Conservation (phyloP, 1,284 basidiomycete genomes). For the Trichosporon asahii region DNA sequence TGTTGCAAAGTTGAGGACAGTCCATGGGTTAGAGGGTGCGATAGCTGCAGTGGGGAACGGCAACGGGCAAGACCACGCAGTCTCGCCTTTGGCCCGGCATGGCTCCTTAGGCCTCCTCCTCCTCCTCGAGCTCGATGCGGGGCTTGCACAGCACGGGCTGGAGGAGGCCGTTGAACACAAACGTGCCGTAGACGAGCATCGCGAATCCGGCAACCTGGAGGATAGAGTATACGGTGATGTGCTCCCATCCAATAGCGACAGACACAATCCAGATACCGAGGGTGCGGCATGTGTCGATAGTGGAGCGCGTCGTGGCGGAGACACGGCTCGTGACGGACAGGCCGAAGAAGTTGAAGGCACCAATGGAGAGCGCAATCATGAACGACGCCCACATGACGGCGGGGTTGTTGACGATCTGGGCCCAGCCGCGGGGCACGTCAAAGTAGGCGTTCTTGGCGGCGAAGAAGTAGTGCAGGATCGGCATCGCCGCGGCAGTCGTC, state of each 20-base stretch:
- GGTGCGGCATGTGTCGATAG: constrained; percentile 95
- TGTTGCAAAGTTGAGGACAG: neutral
- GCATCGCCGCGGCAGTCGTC: constrained; percentile 55
- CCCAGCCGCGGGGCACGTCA: constrained; percentile 83
- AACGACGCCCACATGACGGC: constrained; percentile 72
- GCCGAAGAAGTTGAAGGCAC: constrained; percentile 96
- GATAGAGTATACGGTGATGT: constrained; percentile 72
- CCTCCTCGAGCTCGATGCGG: constrained; percentile 38
- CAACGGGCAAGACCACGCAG: too few species aligned
- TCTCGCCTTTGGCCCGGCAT: neutral
- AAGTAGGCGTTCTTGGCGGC: constrained; percentile 74
- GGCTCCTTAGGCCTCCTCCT: constrained; percentile 11
- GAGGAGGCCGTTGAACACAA: constrained; percentile 68
- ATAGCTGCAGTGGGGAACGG: too few species aligned
- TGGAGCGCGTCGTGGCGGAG: constrained; percentile 79
- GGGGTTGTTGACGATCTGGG: constrained; percentile 78
- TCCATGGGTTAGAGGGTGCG: neutral
- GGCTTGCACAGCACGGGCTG: constrained; percentile 60
- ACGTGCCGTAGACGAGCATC: constrained; percentile 67
- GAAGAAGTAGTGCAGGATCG: constrained; percentile 56
- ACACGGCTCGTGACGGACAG: constrained; percentile 86
- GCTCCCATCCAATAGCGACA: constrained; percentile 87
- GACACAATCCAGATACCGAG: constrained; percentile 75
- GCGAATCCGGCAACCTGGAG: constrained; percentile 86
- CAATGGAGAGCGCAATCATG: constrained; percentile 75